Evolutionary conservation across 345 rosid species (phyloP).

Genomic region (Euphorbia pulcherrima): DNA sequence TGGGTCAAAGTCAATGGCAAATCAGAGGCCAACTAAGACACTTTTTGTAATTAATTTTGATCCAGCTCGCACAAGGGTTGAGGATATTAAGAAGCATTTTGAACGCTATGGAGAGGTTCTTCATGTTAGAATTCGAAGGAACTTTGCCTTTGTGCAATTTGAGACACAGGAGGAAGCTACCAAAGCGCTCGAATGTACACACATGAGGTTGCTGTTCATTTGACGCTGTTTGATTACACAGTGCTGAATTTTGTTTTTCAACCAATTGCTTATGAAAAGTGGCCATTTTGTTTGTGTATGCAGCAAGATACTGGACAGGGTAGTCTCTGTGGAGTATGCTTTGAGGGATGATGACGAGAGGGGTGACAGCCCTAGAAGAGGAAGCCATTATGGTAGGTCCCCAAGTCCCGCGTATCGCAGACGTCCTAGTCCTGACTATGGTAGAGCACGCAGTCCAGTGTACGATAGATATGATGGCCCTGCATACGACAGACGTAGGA

Average conservation of each 20-base stretch:
- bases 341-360: slow-evolving; percentile 71
- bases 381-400: slow-evolving; percentile 49
- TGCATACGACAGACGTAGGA: slow-evolving; percentile 44
- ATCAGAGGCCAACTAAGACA: slow-evolving; percentile 79
- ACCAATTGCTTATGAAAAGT: not conserved
- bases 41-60: slow-evolving; percentile 83
- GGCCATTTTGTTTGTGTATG: slow-evolving; percentile 1
- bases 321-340: slow-evolving; percentile 87
- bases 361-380: slow-evolving; percentile 72
- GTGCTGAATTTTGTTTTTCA: not conserved
- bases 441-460: slow-evolving; percentile 63
- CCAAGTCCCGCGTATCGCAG: slow-evolving; percentile 63
- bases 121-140: slow-evolving; percentile 63
- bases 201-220: slow-evolving; percentile 48
- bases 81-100: slow-evolving; percentile 71
- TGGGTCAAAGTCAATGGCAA: slow-evolving; percentile 44
- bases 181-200: slow-evolving; percentile 68
- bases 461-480: slow-evolving; percentile 66
- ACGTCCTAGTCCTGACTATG: slow-evolving; percentile 80
- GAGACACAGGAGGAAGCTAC: slow-evolving; percentile 80
- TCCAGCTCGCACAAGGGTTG: slow-evolving; percentile 64
- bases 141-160: slow-evolving; percentile 83
- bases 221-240: not conserved
- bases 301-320: slow-evolving; percentile 77
- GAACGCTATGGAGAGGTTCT: slow-evolving; percentile 72